phyloP scores from a whole-genome alignment of 2,329 filamentous ascomycete species.

The Trichoderma koningiopsis region DNA sequence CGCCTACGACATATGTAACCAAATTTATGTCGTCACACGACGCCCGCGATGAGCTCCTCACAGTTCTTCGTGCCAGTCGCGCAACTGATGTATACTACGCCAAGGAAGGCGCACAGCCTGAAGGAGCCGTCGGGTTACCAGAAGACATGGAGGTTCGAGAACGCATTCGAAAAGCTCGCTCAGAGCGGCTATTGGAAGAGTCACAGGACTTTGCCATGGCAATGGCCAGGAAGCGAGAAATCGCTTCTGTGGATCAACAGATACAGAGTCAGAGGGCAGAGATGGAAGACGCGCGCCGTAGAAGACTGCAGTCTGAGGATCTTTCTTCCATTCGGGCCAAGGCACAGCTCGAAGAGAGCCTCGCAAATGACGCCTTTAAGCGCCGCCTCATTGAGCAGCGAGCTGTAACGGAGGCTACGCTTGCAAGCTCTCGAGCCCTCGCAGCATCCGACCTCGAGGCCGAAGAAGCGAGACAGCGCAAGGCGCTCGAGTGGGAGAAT shows the following conservation, averaged over 20 bases:
- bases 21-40: constrained; percentile 48
- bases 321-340: constrained; percentile 47
- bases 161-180: constrained; percentile 51
- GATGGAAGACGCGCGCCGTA: constrained; percentile 54
- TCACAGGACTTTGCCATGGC: constrained; percentile 52
- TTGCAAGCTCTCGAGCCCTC: constrained; percentile 48
- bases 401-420: constrained; percentile 48
- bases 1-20: constrained; percentile 63
- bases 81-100: constrained; percentile 58
- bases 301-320: constrained; percentile 50
- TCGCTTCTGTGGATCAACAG: constrained; percentile 54
- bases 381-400: constrained; percentile 50
- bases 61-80: constrained; percentile 54
- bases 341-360: constrained; percentile 50
- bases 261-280: constrained; percentile 53
- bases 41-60: constrained; percentile 46
- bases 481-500: constrained; percentile 53
- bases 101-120: constrained; percentile 55
- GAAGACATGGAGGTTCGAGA: constrained; percentile 53
- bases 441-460: constrained; percentile 51
- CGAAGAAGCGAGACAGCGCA: constrained; percentile 47
- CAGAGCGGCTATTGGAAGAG: constrained; percentile 49
- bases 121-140: constrained; percentile 55
- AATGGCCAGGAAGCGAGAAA: constrained; percentile 53
- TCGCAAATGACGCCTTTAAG: constrained; percentile 38